These are phyloP conservation scores for Elsinoe ampelina DNA, from an alignment of 2,329 filamentous ascomycete genomes.

Conservation along the genomic window DNA sequence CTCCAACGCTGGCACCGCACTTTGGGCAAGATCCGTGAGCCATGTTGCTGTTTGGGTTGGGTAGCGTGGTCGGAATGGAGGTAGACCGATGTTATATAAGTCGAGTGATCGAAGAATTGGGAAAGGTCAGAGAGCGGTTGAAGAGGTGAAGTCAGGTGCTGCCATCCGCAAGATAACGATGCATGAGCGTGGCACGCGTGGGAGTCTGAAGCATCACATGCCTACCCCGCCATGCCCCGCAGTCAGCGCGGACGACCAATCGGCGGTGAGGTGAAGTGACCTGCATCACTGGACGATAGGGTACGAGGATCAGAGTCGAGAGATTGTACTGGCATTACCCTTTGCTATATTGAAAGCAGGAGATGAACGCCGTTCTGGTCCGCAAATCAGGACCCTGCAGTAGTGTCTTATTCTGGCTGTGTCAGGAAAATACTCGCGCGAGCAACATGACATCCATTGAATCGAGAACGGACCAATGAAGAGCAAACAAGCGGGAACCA, in stretches of 20 bases:
- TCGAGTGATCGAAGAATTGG: too few relatives aligned
- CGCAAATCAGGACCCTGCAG: too few relatives aligned
- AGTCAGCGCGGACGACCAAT: not conserved
- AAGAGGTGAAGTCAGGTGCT: not conserved
- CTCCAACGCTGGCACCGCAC: conserved; percentile 23
- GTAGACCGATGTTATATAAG: not conserved
- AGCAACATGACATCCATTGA: too few relatives aligned
- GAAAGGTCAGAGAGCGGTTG: not conserved
- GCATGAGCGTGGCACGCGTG: not conserved
- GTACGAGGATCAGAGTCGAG: not conserved
- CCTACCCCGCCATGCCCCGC: conserved; percentile 12
- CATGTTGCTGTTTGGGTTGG: conserved; percentile 1
- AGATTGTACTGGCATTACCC: too few relatives aligned
- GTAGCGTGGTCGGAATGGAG: not conserved
- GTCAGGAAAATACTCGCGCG: too few relatives aligned
- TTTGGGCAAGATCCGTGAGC: conserved; percentile 23
- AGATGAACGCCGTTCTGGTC: too few relatives aligned
- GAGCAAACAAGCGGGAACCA: too few relatives aligned
- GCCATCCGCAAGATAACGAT: not conserved
- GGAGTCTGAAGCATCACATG: not conserved
- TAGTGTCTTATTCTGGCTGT: too few relatives aligned
- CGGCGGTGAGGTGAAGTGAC: not conserved
- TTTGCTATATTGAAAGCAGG: too few relatives aligned
- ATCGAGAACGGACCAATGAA: too few relatives aligned
- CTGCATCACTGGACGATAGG: too few relatives aligned